Base-by-base conservation (phyloP, 139 green algal genomes). In the Axilococcus clingmanii region DNA sequence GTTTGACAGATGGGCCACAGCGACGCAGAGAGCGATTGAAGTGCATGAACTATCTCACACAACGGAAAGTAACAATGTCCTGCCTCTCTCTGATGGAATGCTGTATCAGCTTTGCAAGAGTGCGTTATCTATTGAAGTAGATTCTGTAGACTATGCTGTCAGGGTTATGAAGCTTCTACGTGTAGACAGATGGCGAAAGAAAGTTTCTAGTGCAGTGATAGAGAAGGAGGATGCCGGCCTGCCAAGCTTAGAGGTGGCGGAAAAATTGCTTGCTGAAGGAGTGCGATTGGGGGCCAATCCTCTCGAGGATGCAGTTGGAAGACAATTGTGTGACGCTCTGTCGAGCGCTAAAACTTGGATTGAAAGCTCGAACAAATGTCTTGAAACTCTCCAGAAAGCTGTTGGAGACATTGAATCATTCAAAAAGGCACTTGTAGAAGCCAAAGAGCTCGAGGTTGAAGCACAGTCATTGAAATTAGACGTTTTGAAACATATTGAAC, bases 1-100 rank as follows among this genome's bases (percentile, higher is more conserved):
- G 40, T 79, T 68, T 50, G 57, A 75, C 38, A 55, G 44, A 27
- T 79, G 71, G 71, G 54, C 38, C 59, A 70, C 33, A 2, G 63
- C 59, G 34, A 63, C 61, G 37, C 46, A 36, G 16, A 56, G 52
- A 1, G 62, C 61, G 19, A 27, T 63, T 12, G 71, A 79, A 48
- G 48, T 61, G 24, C 63, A 71, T 40, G 55, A 59, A n/a, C 25
- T 33, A 19, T 68, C 54, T 31, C 55, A 44, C 22, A 30, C 14
- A 25, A 3, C 36, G 17, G 37, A 41, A 4, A 52, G 24, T 48
- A 28, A 44, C 23, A 20, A 29, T 11, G 35, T 60, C 7, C 59
- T 56, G 20, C 61, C 63, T 7, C 52, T 76, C 27, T 55, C 63
- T 3, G 58, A 58, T 2, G 37, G 37, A 22, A 53, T 56, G 30